Conservation (phyloP, 2,329 filamentous ascomycete species). For the Diaporthe batatas region DNA sequence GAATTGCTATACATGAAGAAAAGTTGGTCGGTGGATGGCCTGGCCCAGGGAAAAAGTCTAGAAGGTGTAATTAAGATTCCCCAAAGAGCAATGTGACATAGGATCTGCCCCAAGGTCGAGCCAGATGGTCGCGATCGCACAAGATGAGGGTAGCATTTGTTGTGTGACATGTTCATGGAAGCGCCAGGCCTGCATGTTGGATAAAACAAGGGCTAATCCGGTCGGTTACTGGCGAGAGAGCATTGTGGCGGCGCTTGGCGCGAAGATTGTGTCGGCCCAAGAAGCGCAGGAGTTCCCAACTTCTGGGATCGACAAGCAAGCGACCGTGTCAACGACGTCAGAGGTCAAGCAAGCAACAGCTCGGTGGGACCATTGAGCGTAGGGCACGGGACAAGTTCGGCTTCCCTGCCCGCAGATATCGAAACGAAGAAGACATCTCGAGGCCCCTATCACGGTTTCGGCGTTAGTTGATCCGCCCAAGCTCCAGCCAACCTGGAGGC, state of each 20-base stretch:
- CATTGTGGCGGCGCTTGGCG: constrained; percentile 19
- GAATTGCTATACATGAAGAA: background rate
- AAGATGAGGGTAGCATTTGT: background rate
- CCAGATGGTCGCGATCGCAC: background rate
- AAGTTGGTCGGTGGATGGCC: constrained; percentile 1
- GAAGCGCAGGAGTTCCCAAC: constrained; percentile 32
- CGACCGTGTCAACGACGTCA: constrained; percentile 31
- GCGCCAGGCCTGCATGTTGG: constrained; percentile 3
- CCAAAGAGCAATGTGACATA: constrained; percentile 38
- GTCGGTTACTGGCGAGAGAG: background rate
- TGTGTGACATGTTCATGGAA: constrained; percentile 24
- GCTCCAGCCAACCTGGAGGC: background rate
- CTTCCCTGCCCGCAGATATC: constrained; percentile 14
- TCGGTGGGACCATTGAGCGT: constrained; percentile 14
- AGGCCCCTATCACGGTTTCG: constrained; percentile 34
- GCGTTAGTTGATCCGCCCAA: constrained; percentile 6
- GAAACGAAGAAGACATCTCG: constrained; percentile 15
- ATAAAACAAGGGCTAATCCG: constrained; percentile 6
- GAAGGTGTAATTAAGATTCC: constrained; percentile 40
- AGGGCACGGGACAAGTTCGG: constrained; percentile 1
- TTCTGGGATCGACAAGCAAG: background rate
- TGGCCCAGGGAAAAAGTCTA: constrained; percentile 17
- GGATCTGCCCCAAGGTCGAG: background rate
- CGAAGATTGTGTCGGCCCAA: background rate
- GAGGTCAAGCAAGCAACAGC: constrained; percentile 7